Conservation (phyloP, 352 stramenopile species). For the Pythium monospermum region DNA sequence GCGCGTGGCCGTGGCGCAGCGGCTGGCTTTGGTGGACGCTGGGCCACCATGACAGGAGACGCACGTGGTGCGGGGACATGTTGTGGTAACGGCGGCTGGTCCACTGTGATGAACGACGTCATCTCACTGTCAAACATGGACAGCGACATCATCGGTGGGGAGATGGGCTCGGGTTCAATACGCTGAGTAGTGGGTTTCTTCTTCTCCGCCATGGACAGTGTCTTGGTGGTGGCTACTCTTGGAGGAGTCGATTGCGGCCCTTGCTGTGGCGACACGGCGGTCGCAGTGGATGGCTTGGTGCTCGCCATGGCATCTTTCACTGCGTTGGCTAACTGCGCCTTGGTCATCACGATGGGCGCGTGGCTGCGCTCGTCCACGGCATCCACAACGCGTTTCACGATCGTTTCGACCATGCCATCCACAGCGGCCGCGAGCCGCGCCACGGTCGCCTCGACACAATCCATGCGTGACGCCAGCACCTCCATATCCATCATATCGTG, state of each 20-base stretch:
- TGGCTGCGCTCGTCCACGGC: background rate
- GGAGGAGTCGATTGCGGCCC: background rate
- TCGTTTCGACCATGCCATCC: constrained; percentile 7
- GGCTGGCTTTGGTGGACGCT: background rate
- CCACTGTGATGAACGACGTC: background rate
- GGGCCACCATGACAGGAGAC: too few relatives aligned
- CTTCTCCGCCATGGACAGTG: too few relatives aligned
- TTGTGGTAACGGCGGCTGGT: background rate
- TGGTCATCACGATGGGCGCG: constrained; percentile 12
- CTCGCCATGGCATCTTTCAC: background rate
- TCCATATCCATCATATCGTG: constrained; percentile 1
- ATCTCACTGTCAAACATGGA: background rate
- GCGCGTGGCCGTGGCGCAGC: background rate
- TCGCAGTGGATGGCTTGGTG: background rate
- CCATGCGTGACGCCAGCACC: constrained; percentile 6
- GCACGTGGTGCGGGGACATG: background rate
- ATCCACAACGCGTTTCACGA: background rate
- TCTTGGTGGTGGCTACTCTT: background rate
- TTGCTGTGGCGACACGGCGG: background rate
- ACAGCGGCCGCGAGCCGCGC: constrained; percentile 3
- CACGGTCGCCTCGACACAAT: constrained; percentile 8
- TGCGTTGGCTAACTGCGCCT: constrained; percentile 1
- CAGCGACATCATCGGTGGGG: background rate
- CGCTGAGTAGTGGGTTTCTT: too few relatives aligned
- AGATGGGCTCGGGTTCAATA: background rate